phyloP scores from a whole-genome alignment of 495 filamentous ascomycete genomes.

The Penicillium desertorum region DNA sequence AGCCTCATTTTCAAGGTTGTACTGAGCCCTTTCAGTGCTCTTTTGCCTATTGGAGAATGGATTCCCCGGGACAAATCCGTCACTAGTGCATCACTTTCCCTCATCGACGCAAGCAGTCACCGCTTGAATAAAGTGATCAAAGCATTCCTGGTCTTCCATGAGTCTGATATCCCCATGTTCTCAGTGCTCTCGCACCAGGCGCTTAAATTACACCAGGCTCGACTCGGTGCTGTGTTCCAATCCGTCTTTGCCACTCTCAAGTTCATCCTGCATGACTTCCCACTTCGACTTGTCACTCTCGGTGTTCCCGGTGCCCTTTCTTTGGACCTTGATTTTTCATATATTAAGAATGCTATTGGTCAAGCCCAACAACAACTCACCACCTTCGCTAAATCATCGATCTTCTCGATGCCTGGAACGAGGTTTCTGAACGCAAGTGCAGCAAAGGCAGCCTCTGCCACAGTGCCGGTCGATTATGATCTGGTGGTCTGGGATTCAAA shows the following conservation, averaged over 20 bases:
- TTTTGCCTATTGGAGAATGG: conserved; percentile 45
- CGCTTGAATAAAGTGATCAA: conserved; percentile 46
- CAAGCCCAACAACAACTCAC: conserved; percentile 25
- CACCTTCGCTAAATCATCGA: conserved; percentile 19
- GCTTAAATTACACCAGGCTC: conserved; percentile 49
- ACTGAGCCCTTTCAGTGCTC: conserved; percentile 43
- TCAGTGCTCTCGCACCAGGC: conserved; percentile 62
- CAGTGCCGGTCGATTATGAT: conserved; percentile 51
- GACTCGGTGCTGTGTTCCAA: conserved; percentile 28
- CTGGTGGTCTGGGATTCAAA: conserved; percentile 73
- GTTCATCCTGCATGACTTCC: conserved; percentile 43
- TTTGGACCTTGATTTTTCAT: conserved; percentile 17
- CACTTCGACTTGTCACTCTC: conserved; percentile 34
- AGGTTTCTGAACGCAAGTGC: conserved; percentile 30
- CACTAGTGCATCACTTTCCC: conserved; percentile 46
- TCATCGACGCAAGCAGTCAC: conserved; percentile 47
- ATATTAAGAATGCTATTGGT: conserved; percentile 15
- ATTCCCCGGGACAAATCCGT: conserved; percentile 40
- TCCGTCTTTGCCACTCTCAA: conserved; percentile 25
- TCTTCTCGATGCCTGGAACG: conserved; percentile 26
- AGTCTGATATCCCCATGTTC: conserved; percentile 60
- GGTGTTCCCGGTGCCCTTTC: conserved; percentile 26
- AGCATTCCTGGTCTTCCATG: conserved; percentile 46
- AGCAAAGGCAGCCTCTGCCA: conserved; percentile 21
- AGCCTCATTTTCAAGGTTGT: conserved; percentile 46